phyloP scores from a whole-genome alignment of 106 monocot genomes.

The Apostasia ramifera region DNA sequence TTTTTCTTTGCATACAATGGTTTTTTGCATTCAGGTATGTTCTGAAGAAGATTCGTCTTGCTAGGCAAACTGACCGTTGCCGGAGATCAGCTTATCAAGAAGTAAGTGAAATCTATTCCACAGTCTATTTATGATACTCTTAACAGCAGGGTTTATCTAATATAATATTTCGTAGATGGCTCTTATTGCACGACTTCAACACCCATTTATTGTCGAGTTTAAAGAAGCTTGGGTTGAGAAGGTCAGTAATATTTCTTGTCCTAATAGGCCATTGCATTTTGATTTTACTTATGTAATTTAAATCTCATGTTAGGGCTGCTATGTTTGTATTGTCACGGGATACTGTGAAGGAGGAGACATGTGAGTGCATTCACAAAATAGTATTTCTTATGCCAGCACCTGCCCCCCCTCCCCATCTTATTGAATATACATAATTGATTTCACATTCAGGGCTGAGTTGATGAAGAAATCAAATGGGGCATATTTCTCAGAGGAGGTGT shows the following conservation, averaged over 20 bases:
- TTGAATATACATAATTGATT: too few relatives aligned
- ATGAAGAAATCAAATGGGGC: constrained; percentile 76
- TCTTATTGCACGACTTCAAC: constrained; percentile 86
- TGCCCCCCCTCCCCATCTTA: too few relatives aligned
- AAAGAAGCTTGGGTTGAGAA: constrained; percentile 99
- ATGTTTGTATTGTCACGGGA: constrained; percentile 97
- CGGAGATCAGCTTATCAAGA: constrained; percentile 95
- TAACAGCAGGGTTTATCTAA: neutral
- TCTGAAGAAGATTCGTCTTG: constrained; percentile 94
- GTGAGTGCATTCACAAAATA: constrained; percentile 35
- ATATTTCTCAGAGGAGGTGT: constrained; percentile 90
- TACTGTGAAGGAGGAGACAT: constrained; percentile 99
- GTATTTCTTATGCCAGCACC: neutral
- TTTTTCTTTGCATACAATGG: neutral
- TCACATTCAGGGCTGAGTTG: constrained; percentile 53
- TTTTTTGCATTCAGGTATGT: constrained; percentile 49
- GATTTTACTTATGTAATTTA: neutral
- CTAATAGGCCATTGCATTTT: neutral
- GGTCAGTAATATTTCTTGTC: constrained; percentile 27
- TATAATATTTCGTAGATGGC: constrained; percentile 64
- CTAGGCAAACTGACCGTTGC: constrained; percentile 94
- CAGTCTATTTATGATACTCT: too few relatives aligned
- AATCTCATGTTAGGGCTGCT: constrained; percentile 54
- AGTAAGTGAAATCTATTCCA: constrained; percentile 23
- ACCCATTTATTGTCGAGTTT: constrained; percentile 94